These are phyloP conservation scores for Sparassis latifolia DNA, from an alignment of 1,284 basidiomycete genomes.

Conservation along the genomic window DNA sequence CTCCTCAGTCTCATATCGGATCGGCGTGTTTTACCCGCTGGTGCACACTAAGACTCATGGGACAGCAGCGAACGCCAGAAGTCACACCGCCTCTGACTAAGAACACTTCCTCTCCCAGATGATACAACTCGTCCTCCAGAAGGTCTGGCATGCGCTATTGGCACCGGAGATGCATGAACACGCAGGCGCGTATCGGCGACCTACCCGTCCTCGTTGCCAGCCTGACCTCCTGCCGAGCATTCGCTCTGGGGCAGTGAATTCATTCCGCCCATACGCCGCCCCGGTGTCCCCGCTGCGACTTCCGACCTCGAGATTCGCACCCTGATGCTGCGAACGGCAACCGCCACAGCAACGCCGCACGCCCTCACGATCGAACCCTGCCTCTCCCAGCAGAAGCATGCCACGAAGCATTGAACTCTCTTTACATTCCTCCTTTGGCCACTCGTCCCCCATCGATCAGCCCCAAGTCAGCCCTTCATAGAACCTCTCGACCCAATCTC, in stretches of 20 bases:
- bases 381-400: conserved; percentile 2
- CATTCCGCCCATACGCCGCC: too few relatives aligned
- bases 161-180: conserved; percentile 1
- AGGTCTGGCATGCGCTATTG: too few relatives aligned
- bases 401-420: conserved; percentile 6
- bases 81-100: too few relatives aligned
- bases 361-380: conserved; percentile 1
- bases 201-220: conserved; percentile 8
- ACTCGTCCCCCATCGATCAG: conserved; percentile 6
- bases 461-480: conserved; percentile 2
- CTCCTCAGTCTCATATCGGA: too few relatives aligned
- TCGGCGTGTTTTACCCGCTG: too few relatives aligned
- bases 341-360: conserved; percentile 4
- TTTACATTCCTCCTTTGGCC: conserved; percentile 6
- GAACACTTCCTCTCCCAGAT: too few relatives aligned
- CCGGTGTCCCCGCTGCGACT: too few relatives aligned
- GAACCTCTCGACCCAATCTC: not conserved
- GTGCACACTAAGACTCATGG: too few relatives aligned
- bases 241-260: too few relatives aligned
- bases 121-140: too few relatives aligned
- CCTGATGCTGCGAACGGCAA: conserved; percentile 1
- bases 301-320: not conserved
- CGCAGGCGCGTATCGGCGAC: not conserved
- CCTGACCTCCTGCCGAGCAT: not conserved
- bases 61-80: too few relatives aligned